Percentiles rank a stretch among this genome's conserved stretches.
phyloP scores from a whole-genome alignment of 345 rosid species.

The Eutrema heterophyllum region DNA sequence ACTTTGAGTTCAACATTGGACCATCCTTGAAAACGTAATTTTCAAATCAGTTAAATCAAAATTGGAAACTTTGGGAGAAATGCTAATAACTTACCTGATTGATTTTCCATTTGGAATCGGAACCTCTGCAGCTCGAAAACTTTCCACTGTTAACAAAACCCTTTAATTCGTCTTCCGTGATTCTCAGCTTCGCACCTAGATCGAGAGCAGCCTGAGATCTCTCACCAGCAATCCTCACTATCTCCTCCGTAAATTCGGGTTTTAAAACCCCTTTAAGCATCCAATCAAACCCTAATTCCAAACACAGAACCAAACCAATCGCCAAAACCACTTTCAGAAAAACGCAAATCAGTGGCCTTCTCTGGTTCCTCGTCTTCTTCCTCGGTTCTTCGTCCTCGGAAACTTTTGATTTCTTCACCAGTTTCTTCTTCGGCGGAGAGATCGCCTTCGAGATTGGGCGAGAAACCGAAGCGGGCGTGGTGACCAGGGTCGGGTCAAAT shows the following conservation, averaged over 20 bases:
- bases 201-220: slow-evolving; percentile 38
- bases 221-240: slow-evolving; percentile 43
- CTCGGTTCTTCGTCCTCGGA: slow-evolving; percentile 9
- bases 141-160: slow-evolving; percentile 28
- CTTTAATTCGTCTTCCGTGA: slow-evolving; percentile 48
- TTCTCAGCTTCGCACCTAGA: slow-evolving; percentile 39
- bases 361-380: slow-evolving; percentile 12
- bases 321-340: slow-evolving; percentile 32
- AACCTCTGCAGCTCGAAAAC: slow-evolving; percentile 50
- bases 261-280: slow-evolving; percentile 32
- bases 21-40: slow-evolving; percentile 41
- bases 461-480: slow-evolving; percentile 54
- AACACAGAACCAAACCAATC: slow-evolving; percentile 37
- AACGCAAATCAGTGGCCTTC: not conserved
- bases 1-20: slow-evolving; percentile 50
- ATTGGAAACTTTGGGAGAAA: not conserved
- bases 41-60: not conserved
- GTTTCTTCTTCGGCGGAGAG: slow-evolving; percentile 40
- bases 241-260: slow-evolving; percentile 43
- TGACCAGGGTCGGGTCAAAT: slow-evolving; percentile 39
- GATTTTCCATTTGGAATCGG: slow-evolving; percentile 55
- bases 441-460: slow-evolving; percentile 27
- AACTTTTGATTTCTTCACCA: not conserved
- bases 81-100: slow-evolving; percentile 46
- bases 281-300: slow-evolving; percentile 45